These are phyloP conservation scores for Allantophomopsis lycopodina DNA, from an alignment of 2,329 filamentous ascomycete genomes.

Conservation along the genomic window DNA sequence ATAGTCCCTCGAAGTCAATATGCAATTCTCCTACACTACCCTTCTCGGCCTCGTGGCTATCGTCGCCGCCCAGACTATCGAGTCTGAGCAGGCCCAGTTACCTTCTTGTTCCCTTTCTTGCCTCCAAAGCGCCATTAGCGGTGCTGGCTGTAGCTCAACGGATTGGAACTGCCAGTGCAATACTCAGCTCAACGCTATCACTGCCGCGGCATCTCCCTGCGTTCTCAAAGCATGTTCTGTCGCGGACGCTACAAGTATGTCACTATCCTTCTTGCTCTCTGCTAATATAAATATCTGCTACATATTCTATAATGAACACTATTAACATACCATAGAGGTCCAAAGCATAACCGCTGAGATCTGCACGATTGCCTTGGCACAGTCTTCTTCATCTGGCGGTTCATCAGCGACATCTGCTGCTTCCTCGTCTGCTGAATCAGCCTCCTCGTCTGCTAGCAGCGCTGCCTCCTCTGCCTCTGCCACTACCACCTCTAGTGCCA, in stretches of 20 bases:
- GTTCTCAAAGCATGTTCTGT: conserved; percentile 7
- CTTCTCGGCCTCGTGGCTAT: conserved; percentile 5
- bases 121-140: conserved; percentile 6
- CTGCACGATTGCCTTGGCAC: conserved; percentile 4
- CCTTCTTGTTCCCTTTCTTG: conserved; percentile 11
- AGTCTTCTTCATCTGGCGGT: not conserved
- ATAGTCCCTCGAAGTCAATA: not conserved
- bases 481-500: not conserved
- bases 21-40: conserved; percentile 7
- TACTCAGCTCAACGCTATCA: conserved; percentile 6
- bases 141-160: conserved; percentile 6
- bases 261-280: not conserved
- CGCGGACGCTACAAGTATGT: conserved; percentile 11
- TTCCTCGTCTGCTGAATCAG: not conserved
- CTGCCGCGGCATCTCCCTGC: conserved; percentile 9
- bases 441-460: not conserved
- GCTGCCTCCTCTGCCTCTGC: conserved; percentile 1
- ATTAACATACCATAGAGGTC: conserved; percentile 1
- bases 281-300: not conserved
- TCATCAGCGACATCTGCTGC: not conserved
- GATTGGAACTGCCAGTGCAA: conserved; percentile 13
- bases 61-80: conserved; percentile 9
- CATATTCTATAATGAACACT: not conserved
- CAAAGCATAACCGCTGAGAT: conserved; percentile 8
- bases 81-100: conserved; percentile 5